Base-by-base conservation (phyloP, 2,329 filamentous ascomycete species). In the Teratosphaeria gauchensis region DNA sequence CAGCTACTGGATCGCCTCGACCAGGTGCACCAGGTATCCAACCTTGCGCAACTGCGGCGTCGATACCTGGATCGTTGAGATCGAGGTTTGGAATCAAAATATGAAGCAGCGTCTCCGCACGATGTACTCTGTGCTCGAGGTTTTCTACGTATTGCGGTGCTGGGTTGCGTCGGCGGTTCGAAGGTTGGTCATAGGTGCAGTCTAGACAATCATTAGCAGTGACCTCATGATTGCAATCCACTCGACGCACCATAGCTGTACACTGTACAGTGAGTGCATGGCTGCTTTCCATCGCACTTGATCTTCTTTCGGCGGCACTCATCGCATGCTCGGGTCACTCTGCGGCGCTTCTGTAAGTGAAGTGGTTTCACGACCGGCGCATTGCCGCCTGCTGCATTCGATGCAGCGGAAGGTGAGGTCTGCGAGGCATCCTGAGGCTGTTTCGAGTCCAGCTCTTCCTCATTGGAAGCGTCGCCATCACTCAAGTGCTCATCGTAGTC, bases 151-250 rank as follows among this genome's bases (percentile, higher is more conserved):
- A 95, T 74, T 95, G 90, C 19, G 92, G 91, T 30, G 90, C 89
- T 24, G 92, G 91, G 71, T 96, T 96, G 67, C 92, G 85, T 65
- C 91, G 84, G 64, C 92, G 84, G 72, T 96, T 96, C 28, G 91
- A 96, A 12, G 92, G 92, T 72, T 96, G 94, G 70, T 96, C 91
- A 74, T 96, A 96, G 31, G 91, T 95, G 73, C 92, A 96, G 71
- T 95, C 91, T 96, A 64, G 31, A 32, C 55, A 28, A 48, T 33
- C 16, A 53, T 58, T 38, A 58, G 52, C 33, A 7, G 21, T n/a
- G 51, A 30, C 35, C 28, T 32, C 51, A 38, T 9, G 32, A 35
- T 51, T 16, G 38, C 14, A 19, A 21, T 28, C 32, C 7, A n/a
- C 21, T 16, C 12, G 12, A 54, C 81, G 71, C 81, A 96, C 94